Conservation (phyloP, 2,329 filamentous ascomycete genomes). For the Elsinoe perseae region DNA sequence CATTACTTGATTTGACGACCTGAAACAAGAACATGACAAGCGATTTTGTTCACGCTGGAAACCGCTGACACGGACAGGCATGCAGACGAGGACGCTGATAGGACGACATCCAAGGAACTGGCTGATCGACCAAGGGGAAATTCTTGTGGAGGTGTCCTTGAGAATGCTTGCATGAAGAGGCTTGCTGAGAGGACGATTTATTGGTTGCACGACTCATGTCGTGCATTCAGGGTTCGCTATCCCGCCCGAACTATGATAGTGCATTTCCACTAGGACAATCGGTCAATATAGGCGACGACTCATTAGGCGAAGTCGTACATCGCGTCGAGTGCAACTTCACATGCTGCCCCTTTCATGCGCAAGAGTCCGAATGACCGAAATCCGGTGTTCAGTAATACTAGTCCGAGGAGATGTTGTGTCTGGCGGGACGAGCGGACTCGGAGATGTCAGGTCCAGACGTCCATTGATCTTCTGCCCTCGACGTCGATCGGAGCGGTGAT, state of each 20-base stretch:
- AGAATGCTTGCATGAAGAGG: neutral
- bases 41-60: neutral
- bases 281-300: constrained; percentile 9
- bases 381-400: constrained; percentile 1
- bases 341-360: neutral
- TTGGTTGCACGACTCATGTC: constrained; percentile 5
- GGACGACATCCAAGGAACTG: neutral
- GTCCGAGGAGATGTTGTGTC: neutral
- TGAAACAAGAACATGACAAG: constrained; percentile 8
- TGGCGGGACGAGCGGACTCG: neutral
- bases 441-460: neutral
- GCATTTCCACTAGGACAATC: neutral
- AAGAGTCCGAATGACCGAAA: neutral
- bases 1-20: constrained; percentile 7
- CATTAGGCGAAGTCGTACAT: constrained; percentile 1
- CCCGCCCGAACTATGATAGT: neutral
- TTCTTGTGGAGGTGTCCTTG: constrained; percentile 1
- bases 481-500: neutral
- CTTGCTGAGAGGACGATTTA: neutral
- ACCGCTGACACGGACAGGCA: neutral
- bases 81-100: neutral
- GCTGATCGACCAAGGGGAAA: constrained; percentile 2
- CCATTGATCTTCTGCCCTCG: neutral
- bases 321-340: neutral
- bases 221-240: constrained; percentile 9